Evolutionary conservation across 1,284 basidiomycete species (phyloP), one percentile per base, ranked within the genome.

Genomic region (Malassezia arunalokei): DNA sequence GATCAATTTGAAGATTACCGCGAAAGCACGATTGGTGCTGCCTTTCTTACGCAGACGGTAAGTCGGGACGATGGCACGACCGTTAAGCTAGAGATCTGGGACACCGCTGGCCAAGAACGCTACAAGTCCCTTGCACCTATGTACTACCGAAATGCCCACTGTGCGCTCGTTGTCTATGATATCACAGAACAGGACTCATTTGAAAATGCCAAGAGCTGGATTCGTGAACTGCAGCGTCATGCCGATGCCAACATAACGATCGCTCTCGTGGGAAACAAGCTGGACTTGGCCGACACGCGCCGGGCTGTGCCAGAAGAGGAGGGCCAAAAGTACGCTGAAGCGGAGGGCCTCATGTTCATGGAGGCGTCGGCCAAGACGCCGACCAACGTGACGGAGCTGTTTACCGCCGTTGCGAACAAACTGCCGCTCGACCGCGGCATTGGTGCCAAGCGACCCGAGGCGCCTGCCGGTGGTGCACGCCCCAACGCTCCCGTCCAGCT

Each of bases 1-100:
- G 86, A 94, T 75, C 90, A 96, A 74, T 96, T 96, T 66, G 90
- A 94, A 65, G 91, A 96, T 76, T 96, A 92, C 75, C 79, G 91
- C 77, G 90, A 87, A 54, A 68, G 66, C 54, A 72, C 69, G 12
- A 72, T 72, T 41, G 69, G 69, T 50, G 69, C 91, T 57, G 91
- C 91, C 29, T 96, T 96, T 79, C 76, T 96, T 62, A 95, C 92
- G 32, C 92, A 96, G 75, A 94, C 89, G 0, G 86, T 95, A 40
- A 83, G 83, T 17, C 79, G 95, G 39, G 87, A 92, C 57, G 86
- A 91, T 70, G 81, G 84, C 58, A 86, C 86, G 15, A 84, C 84
- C 14, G 86, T 96, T 71, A 96, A 96, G 78, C 95, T 96, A 69
- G 91, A 95, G 79, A 94, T 95, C 70, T 94, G 90, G 88, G 65